These are phyloP conservation scores for Penstemon newberryi DNA, from an alignment of 257 asterid genomes.

Conservation along the genomic window DNA sequence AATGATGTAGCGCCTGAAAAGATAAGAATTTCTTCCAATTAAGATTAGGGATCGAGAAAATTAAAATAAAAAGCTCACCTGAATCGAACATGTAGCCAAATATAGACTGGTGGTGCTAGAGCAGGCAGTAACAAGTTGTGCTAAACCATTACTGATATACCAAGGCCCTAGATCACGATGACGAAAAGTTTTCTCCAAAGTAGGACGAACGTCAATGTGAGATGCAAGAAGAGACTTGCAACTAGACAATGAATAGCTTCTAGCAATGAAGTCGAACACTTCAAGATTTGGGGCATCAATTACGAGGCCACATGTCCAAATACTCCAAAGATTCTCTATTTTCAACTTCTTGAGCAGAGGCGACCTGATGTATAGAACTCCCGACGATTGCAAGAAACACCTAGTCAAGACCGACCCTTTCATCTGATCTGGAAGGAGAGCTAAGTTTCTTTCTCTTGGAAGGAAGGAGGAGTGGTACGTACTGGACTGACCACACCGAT, in stretches of 20 bases:
- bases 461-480: no score
- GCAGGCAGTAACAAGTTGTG: background rate
- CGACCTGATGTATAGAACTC: background rate
- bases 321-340: background rate
- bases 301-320: background rate
- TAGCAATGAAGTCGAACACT: background rate
- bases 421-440: no score
- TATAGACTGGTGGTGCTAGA: background rate
- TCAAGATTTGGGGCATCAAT: conserved; percentile 1
- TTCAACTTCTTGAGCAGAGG: background rate
- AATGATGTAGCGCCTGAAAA: background rate
- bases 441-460: no score
- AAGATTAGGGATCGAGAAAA: background rate
- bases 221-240: background rate
- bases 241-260: background rate
- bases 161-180: background rate
- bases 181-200: background rate
- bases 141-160: background rate
- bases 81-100: background rate
- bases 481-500: no score
- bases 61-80: background rate
- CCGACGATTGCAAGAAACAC: background rate
- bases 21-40: background rate
- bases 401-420: background rate
- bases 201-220: background rate